Conservation (phyloP, 2,329 filamentous ascomycete species). For the Microsporum ferrugineum region DNA sequence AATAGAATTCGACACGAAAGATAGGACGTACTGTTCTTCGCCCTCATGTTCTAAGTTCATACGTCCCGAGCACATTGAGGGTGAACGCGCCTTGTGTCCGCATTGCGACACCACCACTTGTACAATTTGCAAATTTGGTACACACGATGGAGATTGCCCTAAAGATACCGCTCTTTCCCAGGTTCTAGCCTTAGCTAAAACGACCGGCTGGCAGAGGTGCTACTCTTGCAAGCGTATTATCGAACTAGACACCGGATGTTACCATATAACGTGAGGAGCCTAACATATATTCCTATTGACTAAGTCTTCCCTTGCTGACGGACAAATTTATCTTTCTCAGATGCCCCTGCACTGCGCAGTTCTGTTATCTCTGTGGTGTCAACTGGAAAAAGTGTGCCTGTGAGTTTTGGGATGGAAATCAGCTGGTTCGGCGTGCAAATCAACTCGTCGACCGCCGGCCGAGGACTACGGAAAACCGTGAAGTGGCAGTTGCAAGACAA, state of each 20-base stretch:
- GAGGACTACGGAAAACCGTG: neutral
- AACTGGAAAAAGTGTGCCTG: slow-evolving; percentile 35
- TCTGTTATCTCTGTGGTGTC: slow-evolving; percentile 40
- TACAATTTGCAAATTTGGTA: slow-evolving; percentile 37
- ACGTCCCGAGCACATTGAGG: slow-evolving; percentile 20
- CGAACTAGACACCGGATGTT: slow-evolving; percentile 42
- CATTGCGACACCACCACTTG: slow-evolving; percentile 40
- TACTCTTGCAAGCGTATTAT: slow-evolving; percentile 37
- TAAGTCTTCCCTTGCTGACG: neutral
- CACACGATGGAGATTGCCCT: slow-evolving; percentile 41
- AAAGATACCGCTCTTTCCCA: slow-evolving; percentile 32
- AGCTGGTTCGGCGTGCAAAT: neutral
- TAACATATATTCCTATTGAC: neutral
- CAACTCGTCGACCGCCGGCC: neutral
- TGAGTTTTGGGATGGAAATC: neutral
- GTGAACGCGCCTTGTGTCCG: slow-evolving; percentile 32
- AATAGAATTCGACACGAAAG: slow-evolving; percentile 37
- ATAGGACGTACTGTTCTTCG: slow-evolving; percentile 43
- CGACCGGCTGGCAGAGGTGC: slow-evolving; percentile 44
- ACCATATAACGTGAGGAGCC: slow-evolving; percentile 45
- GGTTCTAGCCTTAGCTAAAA: slow-evolving; percentile 31
- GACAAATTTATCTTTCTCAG: slow-evolving; percentile 19
- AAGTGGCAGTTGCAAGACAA: neutral
- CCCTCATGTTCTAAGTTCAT: slow-evolving; percentile 41
- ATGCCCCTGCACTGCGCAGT: slow-evolving; percentile 39